A percentile compares a stretch with the other conserved stretches of the same genome.
Conservation (phyloP, 1,139 yeast species). For the Arxiozyma slooffiae region DNA sequence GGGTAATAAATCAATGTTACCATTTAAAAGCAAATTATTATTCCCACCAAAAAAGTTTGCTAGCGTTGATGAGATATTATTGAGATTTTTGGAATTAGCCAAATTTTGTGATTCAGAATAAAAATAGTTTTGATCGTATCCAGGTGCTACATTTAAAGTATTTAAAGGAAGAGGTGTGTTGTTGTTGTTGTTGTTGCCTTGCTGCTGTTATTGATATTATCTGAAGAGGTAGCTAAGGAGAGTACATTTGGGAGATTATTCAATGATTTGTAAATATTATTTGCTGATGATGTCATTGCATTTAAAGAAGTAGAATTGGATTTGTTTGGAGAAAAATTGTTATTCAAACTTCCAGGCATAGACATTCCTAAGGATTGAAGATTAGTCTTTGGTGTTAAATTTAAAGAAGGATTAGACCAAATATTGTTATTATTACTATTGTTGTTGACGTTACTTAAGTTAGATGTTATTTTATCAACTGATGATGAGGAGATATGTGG, state of each 20-base stretch:
- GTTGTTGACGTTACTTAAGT: background rate
- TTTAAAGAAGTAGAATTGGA: background rate
- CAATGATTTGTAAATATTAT: slow-evolving; percentile 1
- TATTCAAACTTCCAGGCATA: slow-evolving; percentile 5
- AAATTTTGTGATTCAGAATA: background rate
- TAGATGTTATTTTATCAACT: background rate
- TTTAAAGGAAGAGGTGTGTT: background rate
- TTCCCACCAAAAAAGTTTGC: background rate
- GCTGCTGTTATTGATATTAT: background rate
- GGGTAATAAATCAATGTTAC: background rate
- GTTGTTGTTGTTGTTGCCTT: background rate
- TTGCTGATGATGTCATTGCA: background rate
- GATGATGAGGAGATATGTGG: background rate
- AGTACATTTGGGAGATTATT: background rate
- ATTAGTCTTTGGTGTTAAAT: background rate
- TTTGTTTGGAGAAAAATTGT: slow-evolving; percentile 8
- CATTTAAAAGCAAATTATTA: background rate
- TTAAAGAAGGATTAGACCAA: background rate
- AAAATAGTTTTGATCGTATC: background rate
- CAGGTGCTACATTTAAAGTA: background rate
- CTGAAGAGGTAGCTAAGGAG: background rate
- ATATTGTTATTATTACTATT: background rate
- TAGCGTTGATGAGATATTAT: background rate
- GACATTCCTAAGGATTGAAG: slow-evolving; percentile 9
- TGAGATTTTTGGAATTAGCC: background rate